phyloP scores from a whole-genome alignment of 495 filamentous ascomycete species.

The Penicillium fimorum region DNA sequence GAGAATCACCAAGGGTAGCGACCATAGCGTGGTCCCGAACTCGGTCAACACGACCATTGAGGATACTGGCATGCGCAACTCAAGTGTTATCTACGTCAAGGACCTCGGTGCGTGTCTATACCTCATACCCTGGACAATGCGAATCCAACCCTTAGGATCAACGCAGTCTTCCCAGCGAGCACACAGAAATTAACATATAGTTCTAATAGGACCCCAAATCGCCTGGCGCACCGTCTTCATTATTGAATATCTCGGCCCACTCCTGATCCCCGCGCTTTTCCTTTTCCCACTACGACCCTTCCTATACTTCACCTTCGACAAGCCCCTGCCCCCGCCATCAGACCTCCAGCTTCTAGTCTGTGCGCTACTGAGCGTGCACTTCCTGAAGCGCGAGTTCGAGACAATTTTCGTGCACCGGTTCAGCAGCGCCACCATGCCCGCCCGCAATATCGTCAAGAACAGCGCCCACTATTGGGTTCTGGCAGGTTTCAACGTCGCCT shows the following conservation, averaged over 20 bases:
- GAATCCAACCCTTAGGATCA: background rate
- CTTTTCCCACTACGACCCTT: conserved; percentile 68
- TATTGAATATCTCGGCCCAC: conserved; percentile 92
- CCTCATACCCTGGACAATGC: background rate
- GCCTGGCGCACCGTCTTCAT: conserved; percentile 92
- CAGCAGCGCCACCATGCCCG: conserved; percentile 89
- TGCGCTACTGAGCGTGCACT: conserved; percentile 72
- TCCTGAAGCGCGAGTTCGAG: conserved; percentile 93
- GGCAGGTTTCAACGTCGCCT: conserved; percentile 77
- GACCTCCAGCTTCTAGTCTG: conserved; percentile 69
- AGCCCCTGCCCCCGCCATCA: conserved; percentile 53
- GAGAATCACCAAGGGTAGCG: conserved; percentile 67
- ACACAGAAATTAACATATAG: conserved; percentile 10
- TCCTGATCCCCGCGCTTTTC: conserved; percentile 78
- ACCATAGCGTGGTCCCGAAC: conserved; percentile 67
- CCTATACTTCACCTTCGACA: conserved; percentile 62
- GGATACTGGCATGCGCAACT: conserved; percentile 62
- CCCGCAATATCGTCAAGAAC: conserved; percentile 85
- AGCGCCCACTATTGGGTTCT: conserved; percentile 86
- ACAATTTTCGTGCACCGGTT: conserved; percentile 95
- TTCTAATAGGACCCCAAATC: conserved; percentile 73
- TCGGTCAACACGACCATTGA: conserved; percentile 62
- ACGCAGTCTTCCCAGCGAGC: background rate
- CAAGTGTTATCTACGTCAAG: conserved; percentile 80
- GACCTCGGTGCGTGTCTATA: conserved; percentile 69